Percentiles rank a stretch among this genome's conserved stretches.
Evolutionary conservation across 495 filamentous ascomycete species (phyloP).

Genomic region (Penicillium parvum): DNA sequence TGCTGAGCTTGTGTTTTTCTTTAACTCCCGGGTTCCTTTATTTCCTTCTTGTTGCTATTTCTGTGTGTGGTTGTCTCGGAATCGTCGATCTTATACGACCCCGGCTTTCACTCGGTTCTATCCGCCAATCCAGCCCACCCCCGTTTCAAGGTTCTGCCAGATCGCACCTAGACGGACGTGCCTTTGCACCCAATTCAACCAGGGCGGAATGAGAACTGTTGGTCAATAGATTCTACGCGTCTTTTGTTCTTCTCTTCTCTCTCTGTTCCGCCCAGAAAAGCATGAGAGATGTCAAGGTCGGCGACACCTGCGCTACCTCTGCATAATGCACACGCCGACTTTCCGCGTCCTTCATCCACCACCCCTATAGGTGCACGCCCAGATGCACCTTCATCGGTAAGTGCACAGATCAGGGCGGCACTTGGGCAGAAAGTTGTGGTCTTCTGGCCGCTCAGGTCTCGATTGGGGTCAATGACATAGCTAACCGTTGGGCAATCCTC

Average conservation of each 20-base stretch:
- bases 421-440: neutral
- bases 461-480: neutral
- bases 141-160: constrained; percentile 27
- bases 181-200: constrained; percentile 10
- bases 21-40: neutral
- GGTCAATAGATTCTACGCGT: constrained; percentile 16
- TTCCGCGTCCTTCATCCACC: constrained; percentile 32
- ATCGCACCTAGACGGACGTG: constrained; percentile 30
- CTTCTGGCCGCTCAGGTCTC: neutral
- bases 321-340: constrained; percentile 44
- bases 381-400: constrained; percentile 33
- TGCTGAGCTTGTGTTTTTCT: neutral
- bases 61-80: neutral
- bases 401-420: constrained; percentile 4
- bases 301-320: constrained; percentile 53
- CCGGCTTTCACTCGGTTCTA: constrained; percentile 4
- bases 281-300: constrained; percentile 61
- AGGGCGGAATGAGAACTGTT: constrained; percentile 33
- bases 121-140: constrained; percentile 16
- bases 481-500: constrained; percentile 6
- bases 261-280: constrained; percentile 20
- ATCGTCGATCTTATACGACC: neutral
- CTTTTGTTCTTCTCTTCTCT: constrained; percentile 12
- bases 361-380: constrained; percentile 32
- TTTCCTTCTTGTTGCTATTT: neutral